Base-by-base conservation (phyloP, 768 basidiomycete species). In the Kwoniella shandongensis region DNA sequence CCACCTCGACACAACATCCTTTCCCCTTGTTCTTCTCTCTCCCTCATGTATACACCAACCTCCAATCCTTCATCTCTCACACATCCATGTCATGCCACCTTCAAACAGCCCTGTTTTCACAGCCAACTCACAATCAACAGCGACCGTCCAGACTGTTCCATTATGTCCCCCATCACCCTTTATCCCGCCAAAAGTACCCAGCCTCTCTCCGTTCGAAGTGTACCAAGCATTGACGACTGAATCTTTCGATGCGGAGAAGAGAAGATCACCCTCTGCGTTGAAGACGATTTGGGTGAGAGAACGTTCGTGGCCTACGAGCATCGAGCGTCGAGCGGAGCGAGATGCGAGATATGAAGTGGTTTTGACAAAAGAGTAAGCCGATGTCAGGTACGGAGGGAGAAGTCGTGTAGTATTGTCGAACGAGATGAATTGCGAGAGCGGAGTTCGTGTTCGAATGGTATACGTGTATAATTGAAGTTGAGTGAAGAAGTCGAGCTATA, bases 201-300 rank as follows among this genome's bases (percentile, higher is more conserved):
- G 78, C 57, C 96, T 83, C 81, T 98, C 96, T 48, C 96, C 96
- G 69, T 99, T 99, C 70, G 94, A 90, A 12, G 92, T 87, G 77
- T 83, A 96, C 94, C 94, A 98, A 48, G 91, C 92, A 74, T 96
- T 97, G 76, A 97, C 89, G 66, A 89, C 77, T 69, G 88, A 83
- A 77, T 99, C 96, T 82, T 99, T 99, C 67, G 91, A 91, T 73
- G 88, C 90, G 22, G 91, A 87, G 78, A 99, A 96, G 48, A 99
- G 81, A 15, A 99, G 82, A 79, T 98, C 96, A 63, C 96, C 96
- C 73, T 98, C 96, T 51, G 81, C 78, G 80, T 97, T 99, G 83
- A 90, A 98, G 80, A 91, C 91, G 83, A 97, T 89, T 80, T 97
- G 91, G 7, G 93, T 97, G 70, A 98, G 81, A 48, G 94, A 88